Conservation (phyloP, 768 basidiomycete genomes). For the Chalciporus sphaerocephalus region DNA sequence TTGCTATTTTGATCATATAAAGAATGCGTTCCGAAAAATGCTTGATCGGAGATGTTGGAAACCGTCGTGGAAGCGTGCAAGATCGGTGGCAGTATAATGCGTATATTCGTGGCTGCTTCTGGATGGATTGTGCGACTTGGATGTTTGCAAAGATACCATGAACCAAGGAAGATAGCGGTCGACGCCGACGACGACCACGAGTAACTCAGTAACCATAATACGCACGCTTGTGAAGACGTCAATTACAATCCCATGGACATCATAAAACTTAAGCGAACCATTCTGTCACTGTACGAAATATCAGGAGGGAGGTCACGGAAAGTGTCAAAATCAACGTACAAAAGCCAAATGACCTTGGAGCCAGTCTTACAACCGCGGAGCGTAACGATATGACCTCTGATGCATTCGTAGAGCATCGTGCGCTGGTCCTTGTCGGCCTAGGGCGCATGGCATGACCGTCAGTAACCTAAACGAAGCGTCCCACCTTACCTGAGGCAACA, state of each 20-base stretch:
- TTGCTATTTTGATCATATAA: slow-evolving; percentile 24
- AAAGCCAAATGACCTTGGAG: slow-evolving; percentile 89
- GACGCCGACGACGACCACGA: slow-evolving; percentile 14
- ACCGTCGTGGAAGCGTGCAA: slow-evolving; percentile 22
- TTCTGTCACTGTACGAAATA: slow-evolving; percentile 46
- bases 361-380: slow-evolving; percentile 89
- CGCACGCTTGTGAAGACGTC: slow-evolving; percentile 42
- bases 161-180: slow-evolving; percentile 24
- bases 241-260: slow-evolving; percentile 10
- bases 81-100: slow-evolving; percentile 23
- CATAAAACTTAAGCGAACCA: slow-evolving; percentile 35
- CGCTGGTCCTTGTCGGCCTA: slow-evolving; percentile 87
- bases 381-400: slow-evolving; percentile 82
- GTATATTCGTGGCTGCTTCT: slow-evolving; percentile 25
- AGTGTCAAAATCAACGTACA: slow-evolving; percentile 36
- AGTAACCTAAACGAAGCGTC: neutral
- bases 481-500: slow-evolving; percentile 63
- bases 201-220: slow-evolving; percentile 54
- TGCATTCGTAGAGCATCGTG: slow-evolving; percentile 76
- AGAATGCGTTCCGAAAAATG: slow-evolving; percentile 24
- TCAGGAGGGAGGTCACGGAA: slow-evolving; percentile 3
- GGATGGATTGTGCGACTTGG: slow-evolving; percentile 19
- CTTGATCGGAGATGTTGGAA: slow-evolving; percentile 21
- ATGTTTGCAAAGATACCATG: slow-evolving; percentile 24
- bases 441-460: slow-evolving; percentile 8